These are phyloP conservation scores for Barnettozyma siamensis DNA, from an alignment of 805 yeast genomes.

Conservation along the genomic window DNA sequence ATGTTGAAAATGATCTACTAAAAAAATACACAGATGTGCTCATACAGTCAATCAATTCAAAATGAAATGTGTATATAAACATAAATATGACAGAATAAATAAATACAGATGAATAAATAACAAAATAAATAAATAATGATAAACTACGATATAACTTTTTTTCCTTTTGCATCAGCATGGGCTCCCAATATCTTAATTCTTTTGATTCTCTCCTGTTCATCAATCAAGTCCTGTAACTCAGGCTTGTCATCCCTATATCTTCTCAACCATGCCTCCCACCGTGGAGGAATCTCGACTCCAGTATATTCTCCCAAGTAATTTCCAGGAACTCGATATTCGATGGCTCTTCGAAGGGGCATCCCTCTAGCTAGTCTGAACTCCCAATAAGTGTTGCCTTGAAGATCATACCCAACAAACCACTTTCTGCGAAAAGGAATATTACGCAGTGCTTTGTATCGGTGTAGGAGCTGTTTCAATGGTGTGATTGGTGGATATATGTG, in stretches of 20 bases:
- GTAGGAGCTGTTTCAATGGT: slow-evolving; percentile 41
- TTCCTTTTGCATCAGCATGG: slow-evolving; percentile 22
- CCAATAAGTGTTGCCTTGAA: slow-evolving; percentile 86
- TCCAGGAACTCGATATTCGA: slow-evolving; percentile 47
- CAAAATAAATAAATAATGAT: slow-evolving; percentile 9
- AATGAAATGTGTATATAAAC: no score
- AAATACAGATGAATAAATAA: background rate
- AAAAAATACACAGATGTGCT: slow-evolving; percentile 28
- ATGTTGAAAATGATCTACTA: slow-evolving; percentile 26
- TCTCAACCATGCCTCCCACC: slow-evolving; percentile 81
- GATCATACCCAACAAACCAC: slow-evolving; percentile 64
- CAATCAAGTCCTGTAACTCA: slow-evolving; percentile 50
- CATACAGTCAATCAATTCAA: slow-evolving; percentile 1
- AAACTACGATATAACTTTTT: no score
- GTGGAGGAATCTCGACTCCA: slow-evolving; percentile 58
- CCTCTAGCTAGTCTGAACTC: slow-evolving; percentile 55
- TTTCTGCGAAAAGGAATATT: slow-evolving; percentile 62
- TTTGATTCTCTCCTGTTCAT: slow-evolving; percentile 52
- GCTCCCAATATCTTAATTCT: slow-evolving; percentile 35
- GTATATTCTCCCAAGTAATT: slow-evolving; percentile 36
- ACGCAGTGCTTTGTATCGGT: slow-evolving; percentile 55
- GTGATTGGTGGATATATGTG: slow-evolving; percentile 44
- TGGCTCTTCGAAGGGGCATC: slow-evolving; percentile 52
- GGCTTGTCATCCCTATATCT: slow-evolving; percentile 58
- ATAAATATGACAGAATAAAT: no score